A percentile compares a stretch with the other conserved stretches of the same genome.
These are phyloP conservation scores for Forsythia viridissima DNA, from an alignment of 257 asterid species.

Conservation along the genomic window DNA sequence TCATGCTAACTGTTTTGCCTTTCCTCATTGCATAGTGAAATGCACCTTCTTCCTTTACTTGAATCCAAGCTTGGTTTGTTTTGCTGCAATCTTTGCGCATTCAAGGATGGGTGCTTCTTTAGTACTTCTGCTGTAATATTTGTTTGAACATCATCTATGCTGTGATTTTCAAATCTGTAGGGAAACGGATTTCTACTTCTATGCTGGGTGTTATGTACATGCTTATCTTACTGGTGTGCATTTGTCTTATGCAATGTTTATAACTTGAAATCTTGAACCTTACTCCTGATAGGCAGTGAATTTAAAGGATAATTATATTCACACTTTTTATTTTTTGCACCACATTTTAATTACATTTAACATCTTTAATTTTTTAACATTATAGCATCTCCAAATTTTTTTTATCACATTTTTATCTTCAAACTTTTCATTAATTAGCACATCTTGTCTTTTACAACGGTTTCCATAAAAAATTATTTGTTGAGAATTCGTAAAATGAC, in stretches of 20 bases:
- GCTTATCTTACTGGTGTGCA: not conserved
- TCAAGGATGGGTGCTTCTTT: not conserved
- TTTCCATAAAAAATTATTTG: too few relatives aligned
- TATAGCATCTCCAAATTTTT: too few relatives aligned
- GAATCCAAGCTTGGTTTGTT: not conserved
- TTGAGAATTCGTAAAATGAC: too few relatives aligned
- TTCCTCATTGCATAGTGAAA: conserved; percentile 69
- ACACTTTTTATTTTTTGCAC: too few relatives aligned
- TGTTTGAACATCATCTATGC: not conserved
- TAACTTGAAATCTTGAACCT: not conserved
- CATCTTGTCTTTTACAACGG: too few relatives aligned
- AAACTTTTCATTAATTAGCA: too few relatives aligned
- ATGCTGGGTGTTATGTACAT: not conserved
- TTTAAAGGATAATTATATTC: too few relatives aligned
- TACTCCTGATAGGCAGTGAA: not conserved
- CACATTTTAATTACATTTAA: too few relatives aligned
- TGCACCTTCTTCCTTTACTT: not conserved
- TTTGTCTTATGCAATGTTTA: not conserved
- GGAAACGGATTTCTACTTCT: not conserved
- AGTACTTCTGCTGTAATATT: not conserved
- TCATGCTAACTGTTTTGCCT: conserved; percentile 86
- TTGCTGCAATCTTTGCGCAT: not conserved
- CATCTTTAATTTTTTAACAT: too few relatives aligned
- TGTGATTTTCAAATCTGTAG: not conserved
- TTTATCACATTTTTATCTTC: too few relatives aligned